Evolutionary conservation across 179 eudicot genomes (phyloP).

Genomic region (Amaranthus tricolor): DNA sequence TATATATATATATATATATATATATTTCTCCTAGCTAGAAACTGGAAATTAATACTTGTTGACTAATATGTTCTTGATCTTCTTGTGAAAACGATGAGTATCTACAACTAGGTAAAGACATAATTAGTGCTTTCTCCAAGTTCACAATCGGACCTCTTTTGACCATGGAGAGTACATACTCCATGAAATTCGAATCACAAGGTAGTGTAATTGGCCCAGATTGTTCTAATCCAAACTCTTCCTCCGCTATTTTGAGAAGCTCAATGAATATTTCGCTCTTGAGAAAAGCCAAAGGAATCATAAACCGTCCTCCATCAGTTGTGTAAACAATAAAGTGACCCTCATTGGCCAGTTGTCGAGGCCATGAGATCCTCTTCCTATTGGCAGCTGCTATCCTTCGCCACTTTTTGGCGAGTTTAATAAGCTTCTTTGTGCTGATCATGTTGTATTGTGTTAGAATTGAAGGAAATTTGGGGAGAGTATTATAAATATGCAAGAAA

Average conservation of each 20-base stretch:
- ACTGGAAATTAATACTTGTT: no score
- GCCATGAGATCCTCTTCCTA: slow-evolving; percentile 11
- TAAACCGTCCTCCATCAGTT: slow-evolving; percentile 14
- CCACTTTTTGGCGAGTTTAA: slow-evolving; percentile 19
- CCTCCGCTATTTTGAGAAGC: slow-evolving; percentile 24
- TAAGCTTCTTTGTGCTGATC: slow-evolving; percentile 15
- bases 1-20: no score
- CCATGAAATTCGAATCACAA: slow-evolving; percentile 18
- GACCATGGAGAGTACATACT: slow-evolving; percentile 15
- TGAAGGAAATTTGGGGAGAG: background rate
- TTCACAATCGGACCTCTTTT: slow-evolving; percentile 4
- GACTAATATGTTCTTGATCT: background rate
- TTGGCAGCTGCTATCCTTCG: background rate
- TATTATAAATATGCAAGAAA: background rate
- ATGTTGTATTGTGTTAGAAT: background rate
- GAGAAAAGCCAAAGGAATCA: slow-evolving; percentile 18
- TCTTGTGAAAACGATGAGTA: slow-evolving; percentile 11
- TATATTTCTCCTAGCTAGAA: no score
- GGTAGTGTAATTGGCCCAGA: slow-evolving; percentile 26
- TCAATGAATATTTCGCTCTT: slow-evolving; percentile 13
- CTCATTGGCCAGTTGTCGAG: background rate
- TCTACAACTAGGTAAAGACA: background rate
- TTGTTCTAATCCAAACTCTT: slow-evolving; percentile 19
- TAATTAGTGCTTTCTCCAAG: slow-evolving; percentile 20
- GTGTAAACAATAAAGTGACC: slow-evolving; percentile 21